A percentile compares a stretch with the other conserved stretches of the same genome.
Evolutionary conservation across 2,329 filamentous ascomycete genomes (phyloP).

Genomic region (Tetracladium maxilliforme): DNA sequence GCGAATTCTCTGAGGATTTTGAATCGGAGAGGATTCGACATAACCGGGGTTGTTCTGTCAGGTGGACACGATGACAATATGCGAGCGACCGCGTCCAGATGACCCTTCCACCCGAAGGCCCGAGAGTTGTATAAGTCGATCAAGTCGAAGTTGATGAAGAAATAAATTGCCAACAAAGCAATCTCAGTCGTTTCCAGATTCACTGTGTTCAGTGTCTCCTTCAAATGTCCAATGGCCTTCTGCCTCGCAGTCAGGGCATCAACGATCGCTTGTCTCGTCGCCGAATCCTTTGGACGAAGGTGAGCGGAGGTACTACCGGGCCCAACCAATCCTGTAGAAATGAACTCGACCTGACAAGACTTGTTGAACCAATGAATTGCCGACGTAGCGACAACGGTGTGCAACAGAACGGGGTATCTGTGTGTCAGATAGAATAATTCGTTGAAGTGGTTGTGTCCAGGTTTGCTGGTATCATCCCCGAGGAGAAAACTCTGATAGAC

Average conservation of each 20-base stretch:
- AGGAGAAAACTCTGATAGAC: conserved; percentile 39
- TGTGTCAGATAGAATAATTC: conserved; percentile 30
- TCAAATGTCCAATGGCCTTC: too few relatives aligned
- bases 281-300: conserved; percentile 10
- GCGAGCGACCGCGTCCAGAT: conserved; percentile 1
- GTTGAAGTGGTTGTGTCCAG: conserved; percentile 29
- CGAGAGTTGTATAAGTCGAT: conserved; percentile 1
- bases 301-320: too few relatives aligned
- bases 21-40: conserved; percentile 23
- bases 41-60: too few relatives aligned
- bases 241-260: conserved; percentile 31
- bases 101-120: neutral
- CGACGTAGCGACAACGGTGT: conserved; percentile 32
- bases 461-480: conserved; percentile 28
- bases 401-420: conserved; percentile 27
- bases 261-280: too few relatives aligned
- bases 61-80: neutral
- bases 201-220: conserved; percentile 27
- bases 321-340: conserved; percentile 10
- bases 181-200: conserved; percentile 25
- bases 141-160: conserved; percentile 1
- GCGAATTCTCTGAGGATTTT: conserved; percentile 20
- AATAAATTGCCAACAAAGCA: neutral
- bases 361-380: conserved; percentile 32
- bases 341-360: conserved; percentile 18